Base-by-base conservation (phyloP, 257 asterid species). In the Nicotiana sylvestris region DNA sequence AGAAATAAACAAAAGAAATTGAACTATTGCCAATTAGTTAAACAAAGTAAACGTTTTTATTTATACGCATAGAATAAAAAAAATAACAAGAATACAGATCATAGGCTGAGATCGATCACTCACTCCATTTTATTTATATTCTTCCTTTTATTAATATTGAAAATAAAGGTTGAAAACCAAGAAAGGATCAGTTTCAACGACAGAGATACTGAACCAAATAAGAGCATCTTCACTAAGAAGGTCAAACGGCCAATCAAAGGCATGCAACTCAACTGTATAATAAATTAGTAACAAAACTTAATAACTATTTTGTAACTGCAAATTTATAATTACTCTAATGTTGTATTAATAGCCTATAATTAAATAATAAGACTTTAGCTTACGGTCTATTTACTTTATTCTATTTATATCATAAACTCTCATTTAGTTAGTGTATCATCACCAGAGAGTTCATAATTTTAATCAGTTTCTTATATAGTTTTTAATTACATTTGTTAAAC, bases 191-290 rank as follows among this genome's bases (percentile, higher is more conserved):
- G 18, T 57, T 57, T 57, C 6, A 57, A 62, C 17, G 69, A 65
- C n/a, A 65, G 46, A 70, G 6, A 70, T 51, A 70, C 37, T 43
- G 35, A 15, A 70, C 78, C 58, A 43, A 12, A 46, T 46, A 21
- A 74, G 21, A 74, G 21, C 25, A 74, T 74, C 27, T 72, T 46
- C 13, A 49, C 79, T 25, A 46, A 25, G 61, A 49, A 43, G 79
- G 79, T 74, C 61, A 49, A 74, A 74, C 39, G 7, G 62, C 79
- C 21, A 70, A 70, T 70, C 78, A 70, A 70, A 70, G 15, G 1
- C 57, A 46, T 21, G 60, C 78, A 70, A 17, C 60, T 70, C 7
- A 43, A 46, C 37, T 25, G 3, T 25, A 37, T n/a, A 1, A 39
- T 70, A 21, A 43, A 12, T 43, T 10, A n/a, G 56, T 37, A 9